These are phyloP conservation scores for Rhizopus sp. DNA, from an alignment of 371 early-diverging fungal genomes.

Conservation along the genomic window DNA sequence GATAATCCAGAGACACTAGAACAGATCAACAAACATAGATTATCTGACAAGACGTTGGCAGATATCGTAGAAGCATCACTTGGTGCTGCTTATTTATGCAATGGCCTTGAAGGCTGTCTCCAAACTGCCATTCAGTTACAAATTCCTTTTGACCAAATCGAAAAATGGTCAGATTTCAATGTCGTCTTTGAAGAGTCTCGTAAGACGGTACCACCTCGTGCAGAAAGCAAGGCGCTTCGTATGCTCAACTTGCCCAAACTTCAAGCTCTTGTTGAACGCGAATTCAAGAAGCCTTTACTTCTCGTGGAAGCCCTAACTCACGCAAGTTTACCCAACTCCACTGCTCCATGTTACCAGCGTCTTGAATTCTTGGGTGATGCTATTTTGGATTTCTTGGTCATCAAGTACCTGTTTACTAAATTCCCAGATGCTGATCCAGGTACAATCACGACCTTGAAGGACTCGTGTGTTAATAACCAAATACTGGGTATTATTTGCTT, in stretches of 20 bases:
- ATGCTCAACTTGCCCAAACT: slow-evolving; percentile 34
- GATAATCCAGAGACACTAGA: slow-evolving; percentile 43
- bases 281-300: slow-evolving; percentile 65
- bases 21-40: slow-evolving; percentile 34
- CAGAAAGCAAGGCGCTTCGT: slow-evolving; percentile 30
- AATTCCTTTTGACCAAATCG: slow-evolving; percentile 61
- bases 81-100: slow-evolving; percentile 74
- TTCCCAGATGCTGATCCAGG: slow-evolving; percentile 66
- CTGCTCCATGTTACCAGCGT: slow-evolving; percentile 81
- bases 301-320: slow-evolving; percentile 89
- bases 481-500: slow-evolving; percentile 75
- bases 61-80: slow-evolving; percentile 90
- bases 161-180: slow-evolving; percentile 53
- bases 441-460: slow-evolving; percentile 74
- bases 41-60: slow-evolving; percentile 85
- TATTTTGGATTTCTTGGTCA: slow-evolving; percentile 81
- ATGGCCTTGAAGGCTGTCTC: slow-evolving; percentile 68
- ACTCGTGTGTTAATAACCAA: slow-evolving; percentile 87
- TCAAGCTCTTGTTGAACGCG: slow-evolving; percentile 66
- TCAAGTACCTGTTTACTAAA: slow-evolving; percentile 68
- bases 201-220: slow-evolving; percentile 31
- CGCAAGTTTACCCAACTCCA: slow-evolving; percentile 64
- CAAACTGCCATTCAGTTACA: slow-evolving; percentile 56
- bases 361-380: slow-evolving; percentile 97
- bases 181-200: slow-evolving; percentile 31